Evolutionary conservation across 2,329 filamentous ascomycete genomes (phyloP), one percentile per base, ranked within the genome.

Genomic region (Cladophialophora carrionii): DNA sequence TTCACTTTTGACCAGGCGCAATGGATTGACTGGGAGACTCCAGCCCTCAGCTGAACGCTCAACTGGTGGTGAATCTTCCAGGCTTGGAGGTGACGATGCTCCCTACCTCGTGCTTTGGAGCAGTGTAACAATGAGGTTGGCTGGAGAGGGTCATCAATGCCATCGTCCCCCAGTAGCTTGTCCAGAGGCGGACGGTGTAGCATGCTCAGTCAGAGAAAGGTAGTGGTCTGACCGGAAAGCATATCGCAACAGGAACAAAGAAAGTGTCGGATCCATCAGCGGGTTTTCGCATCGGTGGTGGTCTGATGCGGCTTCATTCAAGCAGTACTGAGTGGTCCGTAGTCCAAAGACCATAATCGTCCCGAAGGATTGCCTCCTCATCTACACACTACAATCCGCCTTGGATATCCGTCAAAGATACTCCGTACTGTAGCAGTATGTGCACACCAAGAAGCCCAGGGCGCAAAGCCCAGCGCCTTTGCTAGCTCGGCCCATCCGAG

Each of bases 1-100:
- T 72, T 76, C 20, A 78, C 37, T 20, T 80, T 81, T 46, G 74
- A 77, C 48, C 71, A 79, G 61, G 68, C 71, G 49, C 70, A 75
- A 43, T 82, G 79, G 79, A 77, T 78, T 55, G 74, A 78, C 20
- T 82, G 80, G 80, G 17, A 57, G 14, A 60, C 55, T 37, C 55
- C 61, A 14, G 48, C 14, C 34, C 54, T 63, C 17, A 51, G 12
- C n/a, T 60, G 26, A 29, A 26, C 24, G 24, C 9, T 55, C 26
- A 34, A n/a, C n/a, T n/a, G 37, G 6, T 43, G 37, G n/a, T 17
- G n/a, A n/a, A n/a, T 17, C 3, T 41, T 41, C 34, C 34, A 6
- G 6, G 5, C 8, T 20, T 5, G 37, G 37, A 43, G 5, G 37
- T n/a, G 17, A 43, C 5, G 1, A 17, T n/a, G 5, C 1, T 8